Base-by-base conservation (phyloP, 176 grass and related monocot species). In the Aegilops tauschii region DNA sequence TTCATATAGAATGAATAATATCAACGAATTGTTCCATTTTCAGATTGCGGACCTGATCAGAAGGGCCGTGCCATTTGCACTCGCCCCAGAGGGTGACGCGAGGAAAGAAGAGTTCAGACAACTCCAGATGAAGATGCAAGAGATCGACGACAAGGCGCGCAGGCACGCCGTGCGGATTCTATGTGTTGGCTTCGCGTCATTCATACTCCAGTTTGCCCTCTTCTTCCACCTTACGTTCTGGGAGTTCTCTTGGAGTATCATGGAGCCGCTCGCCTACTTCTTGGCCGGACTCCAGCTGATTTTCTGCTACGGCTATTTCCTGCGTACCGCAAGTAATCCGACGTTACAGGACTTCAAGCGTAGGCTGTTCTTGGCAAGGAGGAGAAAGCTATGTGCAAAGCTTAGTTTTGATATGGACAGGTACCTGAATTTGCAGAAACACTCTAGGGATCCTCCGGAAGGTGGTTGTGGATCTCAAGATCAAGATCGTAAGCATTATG, bases 141-240 rank as follows among this genome's bases (percentile, higher is more conserved):
- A 92, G 82, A 88, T 92, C 0, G 79, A 94, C 83, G 79, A 56
- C 73, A 27, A 90, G 21, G 90, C 82, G 1, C 87, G 87, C 82
- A 94, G 80, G 78, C 87, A 94, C 49, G 93, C 91, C 11, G 83
- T 82, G 12, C 78, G 78, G 1, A 77, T 92, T 58, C 87, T 94
- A 9, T 90, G 93, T 75, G 49, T 75, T 70, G 93, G 93, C 3
- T 42, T 94, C 62, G 90, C 50, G 9, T 77, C 85, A 75, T 83
- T 88, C 10, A 21, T 90, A 30, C 50, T 80, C 80, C 87, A 88
- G 28, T 68, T 83, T 1, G 73, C 61, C 8, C 61, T 90, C 47
- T 88, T 94, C 62, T 92, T 92, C 76, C 81, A 74, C 5, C 93
- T 90, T 6, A 90, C 93, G 6, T 94, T 92, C 73, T 94, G 90